Evolutionary conservation across 2,329 filamentous ascomycete genomes (phyloP).

Genomic region (Botrytis fragariae): DNA sequence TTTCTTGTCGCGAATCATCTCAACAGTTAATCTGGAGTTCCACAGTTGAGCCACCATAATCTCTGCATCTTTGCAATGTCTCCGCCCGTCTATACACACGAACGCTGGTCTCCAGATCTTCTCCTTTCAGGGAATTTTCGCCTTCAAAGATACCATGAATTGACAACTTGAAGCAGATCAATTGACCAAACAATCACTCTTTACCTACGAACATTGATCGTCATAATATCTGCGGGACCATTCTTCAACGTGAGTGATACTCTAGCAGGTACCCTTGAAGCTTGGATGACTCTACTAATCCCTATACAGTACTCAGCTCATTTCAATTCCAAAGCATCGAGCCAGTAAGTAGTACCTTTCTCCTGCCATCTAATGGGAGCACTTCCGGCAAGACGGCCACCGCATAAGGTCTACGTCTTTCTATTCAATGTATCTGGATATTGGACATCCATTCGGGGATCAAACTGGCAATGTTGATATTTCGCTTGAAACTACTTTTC

Average conservation of each 20-base stretch:
- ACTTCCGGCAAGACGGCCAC: background rate
- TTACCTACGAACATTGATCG: background rate
- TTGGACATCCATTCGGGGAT: background rate
- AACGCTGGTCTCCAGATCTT: background rate
- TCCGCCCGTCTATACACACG: background rate
- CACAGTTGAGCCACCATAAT: background rate
- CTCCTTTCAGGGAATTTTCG: too few relatives aligned
- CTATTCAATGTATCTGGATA: background rate
- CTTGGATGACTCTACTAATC: background rate
- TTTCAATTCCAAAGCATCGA: background rate
- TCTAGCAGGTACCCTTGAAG: background rate
- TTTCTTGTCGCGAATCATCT: background rate
- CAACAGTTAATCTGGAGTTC: background rate
- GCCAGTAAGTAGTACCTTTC: background rate
- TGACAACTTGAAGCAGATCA: background rate
- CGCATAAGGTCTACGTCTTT: background rate
- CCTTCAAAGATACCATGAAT: background rate
- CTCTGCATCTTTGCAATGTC: background rate
- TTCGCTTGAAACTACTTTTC: too few relatives aligned
- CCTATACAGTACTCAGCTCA: background rate
- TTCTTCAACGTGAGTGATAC: background rate
- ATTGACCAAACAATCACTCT: background rate
- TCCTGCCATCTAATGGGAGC: background rate
- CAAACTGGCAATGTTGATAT: background rate
- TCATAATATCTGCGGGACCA: background rate